Base-by-base conservation (phyloP, 805 yeast species). In the Wickerhamiella vanderwaltii region DNA sequence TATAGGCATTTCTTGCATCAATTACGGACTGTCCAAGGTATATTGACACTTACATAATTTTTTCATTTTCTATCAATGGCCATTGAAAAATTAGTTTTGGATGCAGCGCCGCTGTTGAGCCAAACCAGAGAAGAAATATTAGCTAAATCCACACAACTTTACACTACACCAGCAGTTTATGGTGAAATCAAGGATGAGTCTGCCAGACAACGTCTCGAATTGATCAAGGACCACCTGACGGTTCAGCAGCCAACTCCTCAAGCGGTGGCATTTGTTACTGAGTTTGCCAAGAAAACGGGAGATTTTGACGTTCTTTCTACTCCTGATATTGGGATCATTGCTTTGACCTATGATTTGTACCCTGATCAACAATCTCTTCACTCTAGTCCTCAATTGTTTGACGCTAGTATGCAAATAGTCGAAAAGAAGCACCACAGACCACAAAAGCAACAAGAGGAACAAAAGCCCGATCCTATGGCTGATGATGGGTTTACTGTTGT, bases 101-200 rank as follows among this genome's bases (percentile, higher is more conserved):
- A 91, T 70, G 97, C 98, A 3, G 91, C 95, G 39, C 98, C 98
- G 5, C 65, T 91, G 50, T 81, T 91, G 51, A 80, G 94, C 1
- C 93, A 84, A 53, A 69, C 91, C 4, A 83, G 82, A 9, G 69
- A 86, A 2, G 72, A 77, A 16, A 66, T 91, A 34, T 76, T 77
- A 52, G 73, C 72, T 48, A 73, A 70, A 55, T 96, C 94, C 1
- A 60, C 69, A 13, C 59, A 62, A n/a, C 83, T 83, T 54, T 80
- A 68, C 58, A 87, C 96, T 11, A 84, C 96, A 1, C 96, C 97
- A 11, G 87, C 95, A 1, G 97, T 91, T 13, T 75, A 71, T 52
- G 68, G 71, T 23, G 99, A 91, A 64, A 76, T 91, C 56, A 77
- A 73, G 54, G 97, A 91, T 64, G 95, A 79, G 46, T 70, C 72